Evolutionary conservation across 495 filamentous ascomycete genomes (phyloP), one percentile per base, ranked within the genome.

Genomic region (Lentithecium fluviatile): DNA sequence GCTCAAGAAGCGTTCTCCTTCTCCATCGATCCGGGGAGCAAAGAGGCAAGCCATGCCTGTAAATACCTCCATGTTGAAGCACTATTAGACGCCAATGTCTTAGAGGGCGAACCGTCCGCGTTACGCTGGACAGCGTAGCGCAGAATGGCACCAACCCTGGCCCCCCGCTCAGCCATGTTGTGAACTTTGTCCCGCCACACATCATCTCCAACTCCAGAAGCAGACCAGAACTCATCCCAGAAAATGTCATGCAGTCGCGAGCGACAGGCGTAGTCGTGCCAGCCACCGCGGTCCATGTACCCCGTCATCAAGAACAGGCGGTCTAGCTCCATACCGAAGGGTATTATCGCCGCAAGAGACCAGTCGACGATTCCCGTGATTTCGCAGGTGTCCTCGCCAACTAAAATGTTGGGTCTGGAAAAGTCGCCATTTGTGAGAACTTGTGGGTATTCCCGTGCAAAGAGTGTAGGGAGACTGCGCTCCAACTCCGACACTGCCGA

Each of bases 341-440:
- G 72, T 40, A 68, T 56, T 20, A 73, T 46, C 23, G 21, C 52
- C 19, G 69, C 72, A 42, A 69, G 47, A 24, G 72, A 69, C 73
- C 70, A 75, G 62, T 75, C 69, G 42, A 74, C 62, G 54, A 74
- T 62, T 19, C 72, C 73, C 58, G 69, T 75, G 45, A 74, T 69
- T 47, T 72, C 64, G 29, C 65, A 64, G 2, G 69, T 73, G 23
- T 70, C 55, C 24, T 60, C 51, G 50, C 71, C 58, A 32, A 75
- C 57, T 19, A 73, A 50, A 54, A 75, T 68, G 40, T 73, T 75
- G 32, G 56, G 70, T 48, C 62, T 36, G 24, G 65, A 73, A 48
- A 75, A 60, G 53, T 74, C 72, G 21, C 58, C 53, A 59, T 75
- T 69, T 23, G 70, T 73, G 47, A 75, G 62, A 42, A 73, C 62